A percentile compares a stretch with the other conserved stretches of the same genome.
phyloP scores from a whole-genome alignment of 2,329 filamentous ascomycete species.

The Pleoardoris graminearum region DNA sequence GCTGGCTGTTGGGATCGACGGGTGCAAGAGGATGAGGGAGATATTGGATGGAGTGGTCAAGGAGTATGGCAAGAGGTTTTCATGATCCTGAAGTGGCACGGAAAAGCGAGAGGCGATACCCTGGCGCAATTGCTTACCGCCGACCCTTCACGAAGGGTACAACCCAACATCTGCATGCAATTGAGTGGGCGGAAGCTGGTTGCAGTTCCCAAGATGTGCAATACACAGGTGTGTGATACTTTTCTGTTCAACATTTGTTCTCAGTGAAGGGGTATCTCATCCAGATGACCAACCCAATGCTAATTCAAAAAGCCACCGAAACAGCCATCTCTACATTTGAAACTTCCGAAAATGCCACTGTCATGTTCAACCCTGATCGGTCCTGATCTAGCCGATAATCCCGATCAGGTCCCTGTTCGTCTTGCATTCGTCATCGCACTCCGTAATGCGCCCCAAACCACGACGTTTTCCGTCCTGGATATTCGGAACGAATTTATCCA shows the following conservation, averaged over 20 bases:
- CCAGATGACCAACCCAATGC: background rate
- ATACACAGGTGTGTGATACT: background rate
- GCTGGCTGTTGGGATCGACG: constrained; percentile 89
- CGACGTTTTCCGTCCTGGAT: constrained; percentile 17
- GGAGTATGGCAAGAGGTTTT: constrained; percentile 40
- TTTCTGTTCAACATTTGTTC: background rate
- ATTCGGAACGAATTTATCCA: constrained; percentile 4
- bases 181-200: no score
- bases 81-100: constrained; percentile 10
- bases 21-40: constrained; percentile 80
- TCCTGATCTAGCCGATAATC: constrained; percentile 6
- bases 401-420: constrained; percentile 16
- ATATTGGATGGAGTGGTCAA: constrained; percentile 78
- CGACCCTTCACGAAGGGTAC: background rate
- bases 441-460: constrained; percentile 8
- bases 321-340: no score
- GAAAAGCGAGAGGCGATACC: background rate
- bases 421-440: constrained; percentile 23
- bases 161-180: no score
- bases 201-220: no score
- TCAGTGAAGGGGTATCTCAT: background rate
- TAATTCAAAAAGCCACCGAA: background rate
- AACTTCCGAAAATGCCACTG: no score
- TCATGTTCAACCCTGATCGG: background rate
- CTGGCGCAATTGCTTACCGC: background rate